phyloP scores from a whole-genome alignment of 148 eudicot species.

The Rhododendron williamsianum region DNA sequence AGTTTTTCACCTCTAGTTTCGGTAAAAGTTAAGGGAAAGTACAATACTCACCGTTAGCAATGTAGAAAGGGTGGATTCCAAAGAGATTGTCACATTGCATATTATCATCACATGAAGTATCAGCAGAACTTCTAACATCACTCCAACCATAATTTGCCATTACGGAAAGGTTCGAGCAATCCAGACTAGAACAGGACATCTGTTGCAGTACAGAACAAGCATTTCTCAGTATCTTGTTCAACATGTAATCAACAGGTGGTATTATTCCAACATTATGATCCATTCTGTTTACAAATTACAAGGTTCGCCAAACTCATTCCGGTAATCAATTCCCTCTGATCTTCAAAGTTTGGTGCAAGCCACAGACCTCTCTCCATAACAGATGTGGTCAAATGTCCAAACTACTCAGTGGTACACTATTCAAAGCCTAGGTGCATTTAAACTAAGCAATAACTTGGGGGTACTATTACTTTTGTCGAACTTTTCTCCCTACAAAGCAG shows the following conservation, averaged over 20 bases:
- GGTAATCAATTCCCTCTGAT: background rate
- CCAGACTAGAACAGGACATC: slow-evolving; percentile 27
- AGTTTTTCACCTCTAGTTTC: too few species aligned
- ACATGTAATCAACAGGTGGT: background rate
- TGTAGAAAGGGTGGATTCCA: slow-evolving; percentile 85
- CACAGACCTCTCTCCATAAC: background rate
- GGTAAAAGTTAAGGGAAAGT: too few species aligned
- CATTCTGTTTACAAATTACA: background rate
- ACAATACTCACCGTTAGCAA: slow-evolving; percentile 51
- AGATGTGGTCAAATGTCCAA: background rate
- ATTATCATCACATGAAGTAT: slow-evolving; percentile 17
- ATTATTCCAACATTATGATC: background rate
- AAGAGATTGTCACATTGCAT: slow-evolving; percentile 57
- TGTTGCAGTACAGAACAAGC: slow-evolving; percentile 20
- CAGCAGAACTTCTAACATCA: slow-evolving; percentile 22
- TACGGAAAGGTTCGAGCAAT: slow-evolving; percentile 23
- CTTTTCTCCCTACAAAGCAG: background rate
- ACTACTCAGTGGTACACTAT: background rate
- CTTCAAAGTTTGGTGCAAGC: background rate
- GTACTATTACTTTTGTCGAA: background rate
- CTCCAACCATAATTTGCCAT: slow-evolving; percentile 71
- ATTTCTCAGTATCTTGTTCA: background rate
- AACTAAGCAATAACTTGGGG: background rate
- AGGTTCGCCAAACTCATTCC: background rate
- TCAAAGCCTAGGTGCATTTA: background rate